Evolutionary conservation across 176 grass and related monocot genomes (phyloP).

Genomic region (Guadua angustifolia): DNA sequence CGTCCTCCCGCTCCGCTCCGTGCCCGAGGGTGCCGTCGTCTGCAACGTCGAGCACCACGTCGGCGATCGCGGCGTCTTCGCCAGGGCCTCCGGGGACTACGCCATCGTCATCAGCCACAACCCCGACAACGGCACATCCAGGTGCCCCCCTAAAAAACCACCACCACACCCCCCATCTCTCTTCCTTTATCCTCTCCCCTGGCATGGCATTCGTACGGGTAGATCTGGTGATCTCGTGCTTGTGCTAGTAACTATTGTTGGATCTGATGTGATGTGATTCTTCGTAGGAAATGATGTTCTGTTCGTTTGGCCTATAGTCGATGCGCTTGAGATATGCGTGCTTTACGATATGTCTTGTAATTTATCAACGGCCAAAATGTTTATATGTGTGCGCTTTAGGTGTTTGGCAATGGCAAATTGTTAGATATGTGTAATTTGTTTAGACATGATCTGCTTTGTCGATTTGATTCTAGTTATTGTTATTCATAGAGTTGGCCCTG

Average conservation of each 20-base stretch:
- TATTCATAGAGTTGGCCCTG: neutral
- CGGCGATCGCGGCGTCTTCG: conserved; percentile 83
- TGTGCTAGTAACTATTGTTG: neutral
- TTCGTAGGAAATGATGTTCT: neutral
- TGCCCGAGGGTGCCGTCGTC: conserved; percentile 86
- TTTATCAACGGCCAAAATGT: neutral
- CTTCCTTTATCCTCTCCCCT: neutral
- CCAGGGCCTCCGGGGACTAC: conserved; percentile 77
- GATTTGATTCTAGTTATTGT: neutral
- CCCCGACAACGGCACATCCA: conserved; percentile 86
- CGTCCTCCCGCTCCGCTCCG: conserved; percentile 71
- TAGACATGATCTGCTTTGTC: neutral
- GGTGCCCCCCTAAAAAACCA: neutral
- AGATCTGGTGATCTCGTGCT: neutral
- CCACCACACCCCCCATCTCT: too few species aligned
- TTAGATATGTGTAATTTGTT: neutral
- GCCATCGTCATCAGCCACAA: conserved; percentile 95
- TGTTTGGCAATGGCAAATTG: neutral
- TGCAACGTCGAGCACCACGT: conserved; percentile 98
- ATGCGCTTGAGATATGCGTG: neutral
- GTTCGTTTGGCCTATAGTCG: too few species aligned
- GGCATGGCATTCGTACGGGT: neutral
- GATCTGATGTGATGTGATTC: neutral
- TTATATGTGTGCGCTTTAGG: neutral
- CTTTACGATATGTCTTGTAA: neutral